phyloP scores from a whole-genome alignment of 2,329 filamentous ascomycete species.

The Aspergillus glaucus region DNA sequence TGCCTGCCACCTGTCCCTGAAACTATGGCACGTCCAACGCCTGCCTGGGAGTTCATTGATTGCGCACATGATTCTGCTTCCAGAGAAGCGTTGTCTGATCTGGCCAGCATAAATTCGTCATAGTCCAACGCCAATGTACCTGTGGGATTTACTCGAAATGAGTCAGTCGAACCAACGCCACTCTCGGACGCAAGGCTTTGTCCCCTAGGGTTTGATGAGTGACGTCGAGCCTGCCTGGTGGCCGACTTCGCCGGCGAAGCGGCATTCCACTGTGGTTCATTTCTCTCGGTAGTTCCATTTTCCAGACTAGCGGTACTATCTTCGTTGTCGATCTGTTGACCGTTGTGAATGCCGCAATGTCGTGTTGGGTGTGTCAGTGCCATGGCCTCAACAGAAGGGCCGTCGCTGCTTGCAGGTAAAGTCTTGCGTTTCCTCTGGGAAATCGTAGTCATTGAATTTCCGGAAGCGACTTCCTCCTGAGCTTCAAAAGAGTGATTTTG shows the following conservation, averaged over 20 bases:
- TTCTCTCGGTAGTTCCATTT: not conserved
- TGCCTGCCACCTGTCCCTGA: slow-evolving; percentile 9
- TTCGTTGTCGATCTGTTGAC: not conserved
- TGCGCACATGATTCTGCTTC: not conserved
- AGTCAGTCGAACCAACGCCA: not conserved
- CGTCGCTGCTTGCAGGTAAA: slow-evolving; percentile 15
- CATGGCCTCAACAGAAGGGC: not conserved
- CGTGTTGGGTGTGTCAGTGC: not conserved
- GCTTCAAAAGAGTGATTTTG: slow-evolving; percentile 5
- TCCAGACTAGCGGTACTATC: not conserved
- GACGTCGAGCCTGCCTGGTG: slow-evolving; percentile 21
- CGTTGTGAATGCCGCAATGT: no score
- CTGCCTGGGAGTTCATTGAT: not conserved
- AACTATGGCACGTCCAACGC: not conserved
- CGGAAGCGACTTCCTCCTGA: slow-evolving; percentile 1
- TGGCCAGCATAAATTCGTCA: not conserved
- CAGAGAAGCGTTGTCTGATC: not conserved
- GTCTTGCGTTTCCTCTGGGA: slow-evolving; percentile 28
- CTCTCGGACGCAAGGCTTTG: not conserved
- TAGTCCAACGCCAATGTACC: not conserved
- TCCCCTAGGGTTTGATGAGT: slow-evolving; percentile 25
- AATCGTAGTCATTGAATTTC: slow-evolving; percentile 18
- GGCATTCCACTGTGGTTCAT: not conserved
- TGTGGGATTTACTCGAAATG: not conserved
- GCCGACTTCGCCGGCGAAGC: slow-evolving; percentile 3